Evolutionary conservation across 805 yeast species (phyloP).

Genomic region (Ogataea zsoltii): DNA sequence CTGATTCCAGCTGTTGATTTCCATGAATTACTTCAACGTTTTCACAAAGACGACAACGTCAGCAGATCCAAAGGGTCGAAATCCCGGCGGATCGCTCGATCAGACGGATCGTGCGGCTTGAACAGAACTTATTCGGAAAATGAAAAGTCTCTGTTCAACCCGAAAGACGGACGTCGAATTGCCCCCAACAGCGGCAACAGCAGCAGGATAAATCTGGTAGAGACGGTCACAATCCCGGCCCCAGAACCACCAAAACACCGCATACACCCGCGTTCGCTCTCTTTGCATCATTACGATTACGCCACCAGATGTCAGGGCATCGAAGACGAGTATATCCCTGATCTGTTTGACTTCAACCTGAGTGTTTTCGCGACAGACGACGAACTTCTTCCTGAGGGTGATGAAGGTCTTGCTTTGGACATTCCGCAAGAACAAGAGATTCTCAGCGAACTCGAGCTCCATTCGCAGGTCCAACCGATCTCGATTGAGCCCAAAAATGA

Average conservation of each 20-base stretch:
- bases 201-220: constrained; percentile 3
- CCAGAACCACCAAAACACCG: not conserved
- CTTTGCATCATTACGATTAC: constrained; percentile 1
- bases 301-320: constrained; percentile 41
- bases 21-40: constrained; percentile 19
- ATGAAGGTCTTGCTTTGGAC: constrained; percentile 7
- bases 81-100: not conserved
- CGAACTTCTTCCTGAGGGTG: constrained; percentile 1
- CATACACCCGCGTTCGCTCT: not conserved
- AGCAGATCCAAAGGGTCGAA: not conserved
- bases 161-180: constrained; percentile 30
- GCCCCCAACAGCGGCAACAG: constrained; percentile 4
- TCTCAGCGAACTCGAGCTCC: constrained; percentile 18
- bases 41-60: constrained; percentile 7
- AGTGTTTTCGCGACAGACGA: constrained; percentile 16
- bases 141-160: constrained; percentile 61
- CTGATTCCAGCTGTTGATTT: constrained; percentile 28
- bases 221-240: not conserved
- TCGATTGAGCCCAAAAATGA: constrained; percentile 16
- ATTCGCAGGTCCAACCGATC: constrained; percentile 33
- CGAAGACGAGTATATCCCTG: constrained; percentile 79
- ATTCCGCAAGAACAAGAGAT: constrained; percentile 16
- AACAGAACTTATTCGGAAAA: constrained; percentile 57
- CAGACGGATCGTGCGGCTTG: not conserved
- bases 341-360: constrained; percentile 42